Evolutionary conservation across 129 eudicot species (phyloP), one percentile per base, ranked within the genome.

Genomic region (Flaveria bidentis): DNA sequence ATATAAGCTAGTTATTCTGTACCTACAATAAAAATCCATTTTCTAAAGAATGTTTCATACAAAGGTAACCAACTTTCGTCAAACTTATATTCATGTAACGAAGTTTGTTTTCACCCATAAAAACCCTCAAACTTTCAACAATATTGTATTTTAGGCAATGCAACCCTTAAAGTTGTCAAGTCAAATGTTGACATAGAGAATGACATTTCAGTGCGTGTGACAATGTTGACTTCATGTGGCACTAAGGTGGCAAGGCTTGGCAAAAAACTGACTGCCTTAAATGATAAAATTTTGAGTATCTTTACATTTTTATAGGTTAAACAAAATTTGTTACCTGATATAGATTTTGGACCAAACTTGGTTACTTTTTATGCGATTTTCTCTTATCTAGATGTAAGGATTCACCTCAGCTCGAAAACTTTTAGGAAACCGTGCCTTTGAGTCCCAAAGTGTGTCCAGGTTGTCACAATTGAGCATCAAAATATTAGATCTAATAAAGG

Each of bases 391-490:
- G 13, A 26, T 28, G 67, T 55, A 76, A 72, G 50, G 23, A 77
- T 69, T 78, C 76, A 93, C 98, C 96, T 91, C 99, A 45, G 99
- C 95, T 69, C 99, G 85, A 67, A 91, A 95, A 26, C 92, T 90
- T 85, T 89, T 95, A 13, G 99, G 99, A 76, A 84, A 95, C 42
- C 89, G 78, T 22, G 92, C 78, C 85, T 91, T 95, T 66, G 99
- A 86, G 76, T 89, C 99, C 99, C 99, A 95, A 46, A 91, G 87
- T 46, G 85, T 95, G 84, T 95, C 99, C 83, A 95, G 77, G 81
- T 95, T 89, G n/a, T 95, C 99, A 72, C 71, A 87, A 77, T 87
- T 89, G 49, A 91, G 89, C 84, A 95, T 89, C 75, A 95, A 79
- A 70, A 95, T 91, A 79, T 95, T 91, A 39, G 99, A 95, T 36